A percentile compares a stretch with the other conserved stretches of the same genome.
Evolutionary conservation across 202 grass and related monocot genomes (phyloP).

Genomic region (Panicum hallii): DNA sequence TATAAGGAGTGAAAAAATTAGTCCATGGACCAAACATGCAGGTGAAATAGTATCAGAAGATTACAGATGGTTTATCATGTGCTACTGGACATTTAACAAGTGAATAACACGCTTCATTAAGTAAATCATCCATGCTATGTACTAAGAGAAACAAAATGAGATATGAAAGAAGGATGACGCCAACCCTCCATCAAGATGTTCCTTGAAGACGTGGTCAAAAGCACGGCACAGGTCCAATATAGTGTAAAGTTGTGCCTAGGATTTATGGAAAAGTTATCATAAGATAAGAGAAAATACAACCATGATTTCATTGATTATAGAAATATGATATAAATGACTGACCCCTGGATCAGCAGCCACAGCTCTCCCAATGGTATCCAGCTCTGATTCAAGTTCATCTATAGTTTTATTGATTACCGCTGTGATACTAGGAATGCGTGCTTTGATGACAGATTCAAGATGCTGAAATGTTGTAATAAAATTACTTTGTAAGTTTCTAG

Average conservation of each 20-base stretch:
- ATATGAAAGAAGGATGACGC: slow-evolving; percentile 22
- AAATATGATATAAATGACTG: slow-evolving; percentile 38
- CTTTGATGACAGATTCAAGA: slow-evolving; percentile 75
- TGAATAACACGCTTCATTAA: neutral
- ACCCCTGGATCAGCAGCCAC: slow-evolving; percentile 77
- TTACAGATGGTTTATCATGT: neutral
- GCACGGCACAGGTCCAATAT: slow-evolving; percentile 74
- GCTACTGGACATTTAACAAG: slow-evolving; percentile 15
- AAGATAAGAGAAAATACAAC: slow-evolving; percentile 12
- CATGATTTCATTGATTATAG: neutral
- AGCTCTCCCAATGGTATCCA: slow-evolving; percentile 64
- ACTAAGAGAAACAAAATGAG: neutral
- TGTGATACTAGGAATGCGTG: slow-evolving; percentile 74
- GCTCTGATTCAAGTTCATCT: slow-evolving; percentile 78
- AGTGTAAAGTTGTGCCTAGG: slow-evolving; percentile 74
- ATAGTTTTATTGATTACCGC: slow-evolving; percentile 74
- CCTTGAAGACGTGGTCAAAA: slow-evolving; percentile 76
- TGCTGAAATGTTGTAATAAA: slow-evolving; percentile 52
- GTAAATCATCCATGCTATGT: neutral
- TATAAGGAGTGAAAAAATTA: neutral
- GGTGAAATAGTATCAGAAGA: neutral
- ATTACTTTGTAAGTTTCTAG: neutral
- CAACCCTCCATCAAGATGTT: slow-evolving; percentile 80
- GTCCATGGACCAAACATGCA: neutral
- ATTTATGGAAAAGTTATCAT: slow-evolving; percentile 13